A percentile compares a stretch with the other conserved stretches of the same genome.
phyloP scores from a whole-genome alignment of 352 stramenopile genomes.

The Phytophthora podocarpi region DNA sequence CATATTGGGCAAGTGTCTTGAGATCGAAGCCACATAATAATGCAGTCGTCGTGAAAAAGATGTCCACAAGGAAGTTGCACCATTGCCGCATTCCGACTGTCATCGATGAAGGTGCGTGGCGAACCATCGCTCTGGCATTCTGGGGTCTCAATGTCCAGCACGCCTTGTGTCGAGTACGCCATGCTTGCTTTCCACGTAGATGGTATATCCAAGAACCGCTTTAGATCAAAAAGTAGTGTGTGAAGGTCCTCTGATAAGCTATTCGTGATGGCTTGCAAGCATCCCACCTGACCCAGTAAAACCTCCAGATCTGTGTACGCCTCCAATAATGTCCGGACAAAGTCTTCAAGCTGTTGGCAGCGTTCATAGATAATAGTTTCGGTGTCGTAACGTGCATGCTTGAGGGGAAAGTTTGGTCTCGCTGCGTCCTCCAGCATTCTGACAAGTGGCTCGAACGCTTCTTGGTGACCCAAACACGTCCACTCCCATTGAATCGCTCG shows the following conservation, averaged over 20 bases:
- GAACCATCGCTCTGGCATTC: no score
- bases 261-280: background rate
- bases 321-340: background rate
- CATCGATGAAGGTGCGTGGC: no score
- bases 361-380: background rate
- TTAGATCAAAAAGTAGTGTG: background rate
- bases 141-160: background rate
- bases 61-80: background rate
- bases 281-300: background rate
- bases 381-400: background rate
- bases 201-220: background rate
- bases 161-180: background rate
- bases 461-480: background rate
- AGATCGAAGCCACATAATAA: background rate
- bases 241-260: background rate
- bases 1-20: background rate
- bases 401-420: background rate
- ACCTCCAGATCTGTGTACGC: background rate
- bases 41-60: constrained; percentile 5
- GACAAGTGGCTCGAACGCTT: background rate
- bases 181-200: background rate
- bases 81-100: background rate
- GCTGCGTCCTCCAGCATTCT: background rate
- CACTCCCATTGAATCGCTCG: background rate
- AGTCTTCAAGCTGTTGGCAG: background rate